Percentiles rank a stretch among this genome's conserved stretches.
phyloP scores from a whole-genome alignment of 2,329 filamentous ascomycete genomes.

The Monosporascus cannonballus region DNA sequence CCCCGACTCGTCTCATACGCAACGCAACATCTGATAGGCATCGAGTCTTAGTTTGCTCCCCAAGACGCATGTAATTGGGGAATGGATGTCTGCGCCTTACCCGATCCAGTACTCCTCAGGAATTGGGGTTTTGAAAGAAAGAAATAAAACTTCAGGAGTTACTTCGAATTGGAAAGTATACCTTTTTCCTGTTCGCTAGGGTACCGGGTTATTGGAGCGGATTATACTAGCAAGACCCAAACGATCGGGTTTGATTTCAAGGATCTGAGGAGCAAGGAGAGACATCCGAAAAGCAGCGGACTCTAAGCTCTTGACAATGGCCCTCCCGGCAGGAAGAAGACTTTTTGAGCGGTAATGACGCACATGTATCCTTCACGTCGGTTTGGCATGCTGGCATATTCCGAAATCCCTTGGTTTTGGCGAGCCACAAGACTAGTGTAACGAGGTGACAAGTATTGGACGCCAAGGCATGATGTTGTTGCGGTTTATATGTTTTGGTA shows the following conservation, averaged over 20 bases:
- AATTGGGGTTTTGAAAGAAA: too few relatives aligned
- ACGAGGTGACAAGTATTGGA: too few relatives aligned
- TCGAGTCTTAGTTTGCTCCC: background rate
- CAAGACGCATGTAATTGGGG: too few relatives aligned
- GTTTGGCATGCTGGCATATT: too few relatives aligned
- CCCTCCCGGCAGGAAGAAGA: background rate
- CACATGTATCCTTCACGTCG: background rate
- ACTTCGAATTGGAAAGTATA: too few relatives aligned
- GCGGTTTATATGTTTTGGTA: too few relatives aligned
- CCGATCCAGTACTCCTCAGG: too few relatives aligned
- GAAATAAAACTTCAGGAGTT: too few relatives aligned
- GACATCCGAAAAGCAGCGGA: conserved; percentile 7
- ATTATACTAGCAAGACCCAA: conserved; percentile 7
- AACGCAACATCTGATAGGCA: background rate
- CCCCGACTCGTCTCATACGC: background rate
- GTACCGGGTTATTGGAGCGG: background rate
- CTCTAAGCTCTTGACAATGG: conserved; percentile 7
- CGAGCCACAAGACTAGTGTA: background rate
- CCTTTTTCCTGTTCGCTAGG: too few relatives aligned
- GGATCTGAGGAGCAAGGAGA: conserved; percentile 4
- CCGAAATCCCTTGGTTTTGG: too few relatives aligned
- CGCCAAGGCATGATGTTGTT: too few relatives aligned
- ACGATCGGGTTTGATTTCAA: conserved; percentile 13
- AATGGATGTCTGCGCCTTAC: too few relatives aligned
- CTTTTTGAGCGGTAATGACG: background rate